Conservation (phyloP, 2,329 filamentous ascomycete species). For the Zelopaecilomyces penicillatus region DNA sequence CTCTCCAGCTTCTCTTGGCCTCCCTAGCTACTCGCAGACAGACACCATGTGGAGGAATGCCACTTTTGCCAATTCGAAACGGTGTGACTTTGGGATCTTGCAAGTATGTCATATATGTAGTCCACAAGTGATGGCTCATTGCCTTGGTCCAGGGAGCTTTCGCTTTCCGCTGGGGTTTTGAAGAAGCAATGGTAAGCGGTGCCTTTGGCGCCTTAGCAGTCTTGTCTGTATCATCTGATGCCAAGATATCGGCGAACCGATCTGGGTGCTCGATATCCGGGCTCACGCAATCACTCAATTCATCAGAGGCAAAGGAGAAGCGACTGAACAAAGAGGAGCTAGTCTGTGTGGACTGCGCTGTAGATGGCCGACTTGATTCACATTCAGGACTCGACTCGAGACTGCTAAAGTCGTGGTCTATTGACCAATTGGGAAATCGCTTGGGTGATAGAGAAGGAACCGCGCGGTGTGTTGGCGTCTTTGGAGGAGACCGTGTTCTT, state of each 20-base stretch:
- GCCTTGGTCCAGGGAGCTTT: constrained; percentile 55
- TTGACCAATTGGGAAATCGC: constrained; percentile 50
- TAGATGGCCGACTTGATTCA: constrained; percentile 52
- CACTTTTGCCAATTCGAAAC: constrained; percentile 54
- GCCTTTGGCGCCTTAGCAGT: constrained; percentile 17
- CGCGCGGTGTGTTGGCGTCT: constrained; percentile 46
- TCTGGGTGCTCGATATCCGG: constrained; percentile 31
- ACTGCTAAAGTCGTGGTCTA: constrained; percentile 48
- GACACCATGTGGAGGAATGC: constrained; percentile 56
- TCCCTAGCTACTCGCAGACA: constrained; percentile 58
- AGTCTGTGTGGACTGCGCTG: constrained; percentile 50
- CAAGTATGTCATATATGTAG: constrained; percentile 55
- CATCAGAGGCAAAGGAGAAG: constrained; percentile 48
- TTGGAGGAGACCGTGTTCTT: constrained; percentile 45
- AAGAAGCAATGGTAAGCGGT: neutral
- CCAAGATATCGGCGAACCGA: constrained; percentile 16
- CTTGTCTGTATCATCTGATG: constrained; percentile 22
- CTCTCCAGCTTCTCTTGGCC: constrained; percentile 59
- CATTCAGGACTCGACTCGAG: constrained; percentile 51
- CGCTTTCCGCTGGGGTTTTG: constrained; percentile 14
- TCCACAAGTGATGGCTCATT: constrained; percentile 59
- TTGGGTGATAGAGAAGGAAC: constrained; percentile 35
- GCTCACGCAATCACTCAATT: constrained; percentile 43
- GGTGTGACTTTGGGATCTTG: constrained; percentile 61
- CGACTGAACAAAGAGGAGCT: constrained; percentile 49